phyloP scores from a whole-genome alignment of 2,329 filamentous ascomycete genomes.

The Ophiocordyceps camponoti-saundersi region DNA sequence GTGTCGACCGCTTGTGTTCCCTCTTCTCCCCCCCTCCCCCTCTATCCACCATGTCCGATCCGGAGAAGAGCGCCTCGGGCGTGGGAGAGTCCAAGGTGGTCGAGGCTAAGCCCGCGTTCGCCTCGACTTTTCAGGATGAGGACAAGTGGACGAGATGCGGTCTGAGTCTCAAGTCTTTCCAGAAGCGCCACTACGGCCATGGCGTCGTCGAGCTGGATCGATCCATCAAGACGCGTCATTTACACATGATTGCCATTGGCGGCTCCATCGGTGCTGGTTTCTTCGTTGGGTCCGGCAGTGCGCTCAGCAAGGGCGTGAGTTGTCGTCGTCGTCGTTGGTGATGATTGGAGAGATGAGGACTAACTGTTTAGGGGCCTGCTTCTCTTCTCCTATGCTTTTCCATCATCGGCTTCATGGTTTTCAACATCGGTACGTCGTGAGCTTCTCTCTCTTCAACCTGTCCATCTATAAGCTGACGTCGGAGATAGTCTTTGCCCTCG shows the following conservation, averaged over 20 bases:
- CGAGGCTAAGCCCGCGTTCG: conserved; percentile 1
- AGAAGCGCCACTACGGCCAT: conserved; percentile 13
- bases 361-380: conserved; percentile 15
- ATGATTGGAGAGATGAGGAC: background rate
- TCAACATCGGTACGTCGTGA: conserved; percentile 27
- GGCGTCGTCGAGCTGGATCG: conserved; percentile 21
- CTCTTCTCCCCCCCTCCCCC: no score
- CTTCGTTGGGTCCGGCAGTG: conserved; percentile 41
- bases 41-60: background rate
- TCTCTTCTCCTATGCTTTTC: conserved; percentile 31
- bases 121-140: conserved; percentile 9
- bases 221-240: conserved; percentile 36
- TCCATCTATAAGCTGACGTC: background rate
- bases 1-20: no score
- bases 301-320: conserved; percentile 32
- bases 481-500: conserved; percentile 35
- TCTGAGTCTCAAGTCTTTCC: conserved; percentile 17
- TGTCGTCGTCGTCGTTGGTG: background rate
- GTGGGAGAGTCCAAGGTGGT: conserved; percentile 2
- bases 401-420: conserved; percentile 43
- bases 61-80: conserved; percentile 3
- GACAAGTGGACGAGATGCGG: conserved; percentile 18
- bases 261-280: conserved; percentile 46
- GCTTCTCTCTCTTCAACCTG: no score
- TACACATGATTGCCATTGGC: conserved; percentile 47